Conservation (phyloP, 2,329 filamentous ascomycete species). For the Ophiocordyceps robertsii region DNA sequence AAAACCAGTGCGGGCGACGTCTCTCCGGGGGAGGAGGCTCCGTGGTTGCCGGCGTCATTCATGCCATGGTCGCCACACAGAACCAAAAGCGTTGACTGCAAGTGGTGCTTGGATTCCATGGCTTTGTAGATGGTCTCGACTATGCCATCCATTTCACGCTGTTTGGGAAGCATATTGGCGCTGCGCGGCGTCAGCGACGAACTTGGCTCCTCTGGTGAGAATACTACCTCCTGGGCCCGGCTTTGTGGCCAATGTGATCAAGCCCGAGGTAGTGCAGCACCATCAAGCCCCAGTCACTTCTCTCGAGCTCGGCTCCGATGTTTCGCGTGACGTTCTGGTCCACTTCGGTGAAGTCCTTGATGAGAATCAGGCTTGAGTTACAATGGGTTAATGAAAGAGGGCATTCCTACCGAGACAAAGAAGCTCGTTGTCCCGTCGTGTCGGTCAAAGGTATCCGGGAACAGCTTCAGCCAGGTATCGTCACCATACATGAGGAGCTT, state of each 20-base stretch:
- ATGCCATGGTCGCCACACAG: constrained; percentile 96
- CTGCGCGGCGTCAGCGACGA: constrained; percentile 26
- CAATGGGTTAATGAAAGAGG: background rate
- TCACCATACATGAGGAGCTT: constrained; percentile 93
- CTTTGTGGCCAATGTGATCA: constrained; percentile 96
- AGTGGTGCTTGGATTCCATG: constrained; percentile 56
- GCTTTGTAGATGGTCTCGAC: constrained; percentile 63
- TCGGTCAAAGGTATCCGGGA: constrained; percentile 76
- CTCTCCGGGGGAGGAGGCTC: constrained; percentile 84
- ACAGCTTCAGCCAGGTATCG: constrained; percentile 96
- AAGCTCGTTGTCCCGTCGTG: constrained; percentile 93
- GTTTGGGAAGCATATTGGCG: constrained; percentile 84
- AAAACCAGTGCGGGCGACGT: constrained; percentile 89
- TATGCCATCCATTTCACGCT: constrained; percentile 83
- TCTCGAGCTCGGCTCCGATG: constrained; percentile 60
- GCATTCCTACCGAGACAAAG: constrained; percentile 76
- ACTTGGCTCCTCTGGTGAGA: background rate
- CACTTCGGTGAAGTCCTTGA: constrained; percentile 93
- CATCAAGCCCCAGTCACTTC: constrained; percentile 81
- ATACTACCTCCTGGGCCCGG: constrained; percentile 63
- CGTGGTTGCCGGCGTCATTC: constrained; percentile 97
- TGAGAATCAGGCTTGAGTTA: background rate
- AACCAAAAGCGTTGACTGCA: constrained; percentile 68
- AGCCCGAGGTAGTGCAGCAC: constrained; percentile 91
- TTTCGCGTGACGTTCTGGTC: constrained; percentile 95